Base-by-base conservation (phyloP, 768 basidiomycete genomes). In the Kwoniella heveanensis region DNA sequence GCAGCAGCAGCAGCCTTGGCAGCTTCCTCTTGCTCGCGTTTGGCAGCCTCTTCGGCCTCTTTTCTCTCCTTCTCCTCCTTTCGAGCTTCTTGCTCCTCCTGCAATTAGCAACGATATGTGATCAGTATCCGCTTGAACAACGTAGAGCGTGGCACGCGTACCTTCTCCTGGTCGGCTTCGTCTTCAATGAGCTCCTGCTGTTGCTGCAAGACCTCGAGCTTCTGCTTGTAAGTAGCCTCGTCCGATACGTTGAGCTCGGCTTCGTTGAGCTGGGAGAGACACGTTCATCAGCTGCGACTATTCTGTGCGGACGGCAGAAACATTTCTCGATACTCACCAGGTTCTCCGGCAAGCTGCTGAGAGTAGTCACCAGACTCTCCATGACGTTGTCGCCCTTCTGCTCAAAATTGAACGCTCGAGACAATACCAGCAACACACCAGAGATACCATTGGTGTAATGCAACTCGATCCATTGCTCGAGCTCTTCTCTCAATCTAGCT, bases 181-280 rank as follows among this genome's bases (percentile, higher is more conserved):
- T 99, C 96, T 77, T 99, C 94, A 77, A 99, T 99, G 65, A 99
- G 91, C 79, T 99, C 96, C 78, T 99, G 91, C 80, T 99, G 96
- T 73, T 99, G 91, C 72, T 96, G 92, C 77, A 99, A 82, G 25
- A 99, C 95, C 67, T 98, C 96, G 59, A 99, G 86, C 81, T 95
- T 96, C 83, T 98, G 91, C 83, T 96, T 95, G 85, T 96, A 97
- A 2, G 80, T 67, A 22, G 92, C 92, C 44, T 95, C 94, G 24
- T 89, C 90, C 69, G 93, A 91, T 24, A 98, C 95, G 80, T 94
- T 91, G 54, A 98, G 85, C 78, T 98, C 96, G 9, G 96, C 92
- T 83, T 98, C 96, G 79, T 90, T 97, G 49, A 98, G 85, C 94
- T 97, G 68, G 26, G 60, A 37, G 21, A n/a, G 9, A 7, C 39